phyloP scores from a whole-genome alignment of 1,284 basidiomycete genomes.

The Trametes sp. region DNA sequence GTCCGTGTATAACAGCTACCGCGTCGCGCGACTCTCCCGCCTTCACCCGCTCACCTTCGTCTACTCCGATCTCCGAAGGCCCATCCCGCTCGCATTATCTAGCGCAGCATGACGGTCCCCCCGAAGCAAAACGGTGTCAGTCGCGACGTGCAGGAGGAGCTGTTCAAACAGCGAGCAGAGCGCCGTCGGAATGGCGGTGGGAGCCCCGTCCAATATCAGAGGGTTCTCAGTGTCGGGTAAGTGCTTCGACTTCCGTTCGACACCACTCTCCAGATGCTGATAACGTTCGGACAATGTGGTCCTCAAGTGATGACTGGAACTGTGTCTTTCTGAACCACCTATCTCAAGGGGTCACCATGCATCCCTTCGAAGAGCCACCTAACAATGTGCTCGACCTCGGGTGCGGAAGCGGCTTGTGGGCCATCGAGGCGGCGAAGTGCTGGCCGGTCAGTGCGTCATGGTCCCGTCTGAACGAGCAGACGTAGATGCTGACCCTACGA shows the following conservation, averaged over 20 bases:
- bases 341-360: conserved; percentile 56
- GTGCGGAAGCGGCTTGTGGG: conserved; percentile 83
- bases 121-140: conserved; percentile 36
- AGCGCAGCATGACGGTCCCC: conserved; percentile 24
- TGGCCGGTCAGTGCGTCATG: conserved; percentile 59
- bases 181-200: conserved; percentile 56
- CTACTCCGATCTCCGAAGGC: too few species aligned
- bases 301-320: conserved; percentile 71
- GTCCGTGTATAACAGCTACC: neutral
- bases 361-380: conserved; percentile 60
- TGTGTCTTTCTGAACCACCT: conserved; percentile 64
- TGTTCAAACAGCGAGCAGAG: conserved; percentile 49
- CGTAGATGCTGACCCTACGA: conserved; percentile 1
- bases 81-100: neutral
- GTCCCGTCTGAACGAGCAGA: neutral
- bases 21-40: neutral
- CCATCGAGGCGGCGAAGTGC: conserved; percentile 66
- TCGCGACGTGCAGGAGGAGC: conserved; percentile 55
- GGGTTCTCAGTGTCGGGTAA: conserved; percentile 61
- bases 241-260: conserved; percentile 32
- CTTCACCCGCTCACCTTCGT: neutral
- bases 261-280: neutral
- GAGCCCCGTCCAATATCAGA: conserved; percentile 61
- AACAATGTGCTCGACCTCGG: conserved; percentile 73
- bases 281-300: too few species aligned